phyloP scores from a whole-genome alignment of 75 land plant species.

The Gnetum montanum region DNA sequence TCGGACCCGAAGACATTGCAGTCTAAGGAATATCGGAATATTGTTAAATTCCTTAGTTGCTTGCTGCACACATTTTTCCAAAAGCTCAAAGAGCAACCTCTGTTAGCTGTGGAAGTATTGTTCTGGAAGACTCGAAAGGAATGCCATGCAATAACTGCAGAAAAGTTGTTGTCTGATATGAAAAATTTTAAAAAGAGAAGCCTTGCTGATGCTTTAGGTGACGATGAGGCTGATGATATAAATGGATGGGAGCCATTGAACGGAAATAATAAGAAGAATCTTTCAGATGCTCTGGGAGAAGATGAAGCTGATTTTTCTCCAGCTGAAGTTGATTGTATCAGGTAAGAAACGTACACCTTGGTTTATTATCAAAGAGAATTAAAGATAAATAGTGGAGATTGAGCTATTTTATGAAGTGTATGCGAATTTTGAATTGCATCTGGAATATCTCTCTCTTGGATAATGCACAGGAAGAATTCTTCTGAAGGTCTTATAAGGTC shows the following conservation, averaged over 20 bases:
- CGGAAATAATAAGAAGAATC: constrained; percentile 17
- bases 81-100: constrained; percentile 67
- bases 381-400: too few relatives aligned
- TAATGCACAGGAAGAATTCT: constrained; percentile 7
- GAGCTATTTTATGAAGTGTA: too few relatives aligned
- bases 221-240: constrained; percentile 20
- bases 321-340: constrained; percentile 8
- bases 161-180: constrained; percentile 36
- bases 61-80: constrained; percentile 59
- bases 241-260: constrained; percentile 10
- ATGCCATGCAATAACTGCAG: constrained; percentile 59
- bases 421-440: background rate
- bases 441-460: background rate
- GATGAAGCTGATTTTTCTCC: constrained; percentile 54
- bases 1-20: constrained; percentile 46
- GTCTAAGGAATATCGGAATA: constrained; percentile 46
- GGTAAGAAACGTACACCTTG: constrained; percentile 19
- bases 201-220: constrained; percentile 13
- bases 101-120: constrained; percentile 81
- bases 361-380: too few relatives aligned
- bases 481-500: constrained; percentile 7
- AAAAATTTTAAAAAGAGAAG: constrained; percentile 6
- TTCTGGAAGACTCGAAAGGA: constrained; percentile 88
- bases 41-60: constrained; percentile 60
- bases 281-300: constrained; percentile 76